Percentiles rank a stretch among this genome's conserved stretches.
Evolutionary conservation across 345 rosid species (phyloP).

Genomic region (Acer yangbiense): DNA sequence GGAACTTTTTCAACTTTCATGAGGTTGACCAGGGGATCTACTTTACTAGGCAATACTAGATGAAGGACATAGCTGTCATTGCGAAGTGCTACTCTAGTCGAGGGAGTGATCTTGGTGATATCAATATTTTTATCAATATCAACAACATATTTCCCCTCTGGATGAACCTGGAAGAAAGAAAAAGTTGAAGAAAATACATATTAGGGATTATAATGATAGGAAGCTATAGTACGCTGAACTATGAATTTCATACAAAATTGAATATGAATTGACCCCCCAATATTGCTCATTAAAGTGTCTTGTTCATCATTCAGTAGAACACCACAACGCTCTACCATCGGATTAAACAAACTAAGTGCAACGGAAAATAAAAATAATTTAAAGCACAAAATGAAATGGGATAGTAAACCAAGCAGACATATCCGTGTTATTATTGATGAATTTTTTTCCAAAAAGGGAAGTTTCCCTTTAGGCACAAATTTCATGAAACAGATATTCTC

Average conservation of each 20-base stretch:
- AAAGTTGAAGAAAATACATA: neutral
- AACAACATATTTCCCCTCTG: slow-evolving; percentile 98
- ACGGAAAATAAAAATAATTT: neutral
- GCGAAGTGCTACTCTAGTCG: slow-evolving; percentile 97
- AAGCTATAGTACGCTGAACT: neutral
- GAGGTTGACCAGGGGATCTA: slow-evolving; percentile 95
- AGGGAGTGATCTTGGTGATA: slow-evolving; percentile 88
- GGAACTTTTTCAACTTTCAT: slow-evolving; percentile 99
- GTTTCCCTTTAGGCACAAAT: neutral
- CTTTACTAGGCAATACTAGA: slow-evolving; percentile 88
- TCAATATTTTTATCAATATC: slow-evolving; percentile 94
- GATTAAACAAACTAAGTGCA: neutral
- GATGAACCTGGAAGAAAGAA: slow-evolving; percentile 73
- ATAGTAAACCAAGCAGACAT: neutral
- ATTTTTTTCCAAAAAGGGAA: neutral
- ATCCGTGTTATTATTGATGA: neutral
- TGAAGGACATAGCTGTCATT: slow-evolving; percentile 99
- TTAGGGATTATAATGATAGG: neutral
- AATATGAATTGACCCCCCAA: neutral
- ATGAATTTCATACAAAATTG: neutral
- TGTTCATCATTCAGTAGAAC: neutral
- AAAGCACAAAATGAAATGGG: neutral
- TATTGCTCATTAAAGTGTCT: too few species aligned
- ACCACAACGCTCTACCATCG: neutral
- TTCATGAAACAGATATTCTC: neutral